Base-by-base conservation (phyloP, 371 early-diverging fungal genomes). In the Mortierella sp. region DNA sequence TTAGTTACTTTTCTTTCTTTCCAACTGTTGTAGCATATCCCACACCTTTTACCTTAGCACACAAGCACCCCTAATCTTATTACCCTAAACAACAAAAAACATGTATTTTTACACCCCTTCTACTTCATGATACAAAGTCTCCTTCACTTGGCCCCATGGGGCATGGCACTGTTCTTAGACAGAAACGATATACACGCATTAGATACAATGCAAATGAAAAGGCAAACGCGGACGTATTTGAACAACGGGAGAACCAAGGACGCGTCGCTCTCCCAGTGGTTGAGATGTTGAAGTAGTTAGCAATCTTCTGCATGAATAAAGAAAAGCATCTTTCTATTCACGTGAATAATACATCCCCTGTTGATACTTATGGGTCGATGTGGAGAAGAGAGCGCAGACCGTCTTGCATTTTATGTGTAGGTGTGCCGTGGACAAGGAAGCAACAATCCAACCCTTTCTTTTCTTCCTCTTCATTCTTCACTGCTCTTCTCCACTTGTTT, bases 1-100 rank as follows among this genome's bases (percentile, higher is more conserved):
- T 57, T 24, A 9, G 21, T 58, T 58, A 24, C 26, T 42, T 26
- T 45, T 71, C 44, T 47, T 57, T 45, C n/a, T 73, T 13, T 38
- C 31, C 48, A 24, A 50, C 11, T 74, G 58, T 57, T 74, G 74
- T 74, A 74, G 45, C 57, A 74, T 58, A 71, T 71, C 47, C 72
- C 72, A 45, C 38, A 28, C 74, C 55, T 28, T 21, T 34, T 48
- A 24, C 24, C 70, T 60, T 38, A 65, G 65, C 57, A 26, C 38
- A 65, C 65, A 60, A 60, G 65, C 65, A 38, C 38, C 65, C 65
- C 65, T 65, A 65, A 65, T 65, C 21, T 38, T 38, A 54, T 54
- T 24, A 54, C 38, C 34, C 31, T 9, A 65, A 60, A 31, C 60
- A 16, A 60, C 60, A 28, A 65, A 65, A 38, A 73, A 38, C 31